phyloP scores from a whole-genome alignment of 2,329 filamentous ascomycete species.

The Ceratocystiopsis minuta region DNA sequence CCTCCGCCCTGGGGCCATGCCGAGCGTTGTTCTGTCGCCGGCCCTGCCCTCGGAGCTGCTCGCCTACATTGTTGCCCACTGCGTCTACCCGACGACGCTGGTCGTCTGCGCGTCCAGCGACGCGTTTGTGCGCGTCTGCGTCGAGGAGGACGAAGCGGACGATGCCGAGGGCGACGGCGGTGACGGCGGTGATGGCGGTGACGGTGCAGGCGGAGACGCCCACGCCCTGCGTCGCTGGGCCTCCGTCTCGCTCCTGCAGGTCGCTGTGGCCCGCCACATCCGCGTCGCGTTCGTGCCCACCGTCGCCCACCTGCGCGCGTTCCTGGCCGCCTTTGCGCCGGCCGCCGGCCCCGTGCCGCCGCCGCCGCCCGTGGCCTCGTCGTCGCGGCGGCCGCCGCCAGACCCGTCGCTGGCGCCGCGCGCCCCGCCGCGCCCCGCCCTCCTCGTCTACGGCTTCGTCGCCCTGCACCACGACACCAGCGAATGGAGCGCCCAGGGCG shows the following conservation, averaged over 20 bases:
- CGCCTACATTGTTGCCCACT: slow-evolving; percentile 39
- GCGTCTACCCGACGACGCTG: slow-evolving; percentile 42
- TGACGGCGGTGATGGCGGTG: neutral
- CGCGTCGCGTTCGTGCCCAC: slow-evolving; percentile 56
- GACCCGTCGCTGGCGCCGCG: slow-evolving; percentile 1
- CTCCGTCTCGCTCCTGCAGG: slow-evolving; percentile 40
- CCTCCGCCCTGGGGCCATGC: neutral
- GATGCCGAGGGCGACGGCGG: neutral
- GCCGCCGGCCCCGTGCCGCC: slow-evolving; percentile 18
- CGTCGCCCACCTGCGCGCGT: slow-evolving; percentile 60
- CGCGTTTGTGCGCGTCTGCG: slow-evolving; percentile 45
- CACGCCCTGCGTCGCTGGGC: neutral
- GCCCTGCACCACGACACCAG: slow-evolving; percentile 47
- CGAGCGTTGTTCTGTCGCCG: slow-evolving; percentile 31
- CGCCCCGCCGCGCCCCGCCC: slow-evolving; percentile 4
- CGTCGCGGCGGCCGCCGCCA: slow-evolving; percentile 22
- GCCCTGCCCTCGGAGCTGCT: slow-evolving; percentile 44
- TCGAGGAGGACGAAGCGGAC: slow-evolving; percentile 19
- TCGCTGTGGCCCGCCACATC: slow-evolving; percentile 51
- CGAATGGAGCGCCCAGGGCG: slow-evolving; percentile 59
- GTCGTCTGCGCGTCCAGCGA: slow-evolving; percentile 50
- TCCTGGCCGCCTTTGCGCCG: slow-evolving; percentile 39
- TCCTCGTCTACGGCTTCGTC: slow-evolving; percentile 49
- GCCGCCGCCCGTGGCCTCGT: slow-evolving; percentile 15
- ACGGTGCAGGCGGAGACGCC: neutral